Conservation (phyloP, 768 basidiomycete species). For the Trametes maxima region DNA sequence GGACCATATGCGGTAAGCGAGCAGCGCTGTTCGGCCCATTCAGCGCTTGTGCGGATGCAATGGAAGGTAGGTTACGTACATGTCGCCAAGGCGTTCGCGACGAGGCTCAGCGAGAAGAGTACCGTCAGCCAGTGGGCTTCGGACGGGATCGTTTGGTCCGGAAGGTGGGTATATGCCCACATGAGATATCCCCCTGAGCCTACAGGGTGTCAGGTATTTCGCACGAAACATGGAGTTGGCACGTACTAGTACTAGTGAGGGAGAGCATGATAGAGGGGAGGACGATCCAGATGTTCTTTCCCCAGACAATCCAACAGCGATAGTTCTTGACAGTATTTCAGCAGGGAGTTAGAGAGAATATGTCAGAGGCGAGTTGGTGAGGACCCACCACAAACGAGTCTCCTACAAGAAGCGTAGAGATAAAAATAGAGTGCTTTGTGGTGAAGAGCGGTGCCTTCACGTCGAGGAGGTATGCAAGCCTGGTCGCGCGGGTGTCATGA, state of each 20-base stretch:
- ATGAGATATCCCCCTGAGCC: constrained; percentile 6
- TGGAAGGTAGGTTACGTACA: neutral
- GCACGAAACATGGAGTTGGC: too few species aligned
- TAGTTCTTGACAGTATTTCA: neutral
- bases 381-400: constrained; percentile 15
- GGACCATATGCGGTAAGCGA: constrained; percentile 19
- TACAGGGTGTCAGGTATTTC: neutral
- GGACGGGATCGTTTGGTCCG: neutral
- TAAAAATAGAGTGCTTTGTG: constrained; percentile 18
- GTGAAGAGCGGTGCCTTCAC: constrained; percentile 17
- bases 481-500: constrained; percentile 3
- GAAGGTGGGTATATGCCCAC: constrained; percentile 7
- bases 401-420: constrained; percentile 6
- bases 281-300: constrained; percentile 14
- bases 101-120: constrained; percentile 9
- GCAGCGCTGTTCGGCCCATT: constrained; percentile 6
- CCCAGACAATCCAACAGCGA: constrained; percentile 20
- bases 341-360: neutral
- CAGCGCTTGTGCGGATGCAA: neutral
- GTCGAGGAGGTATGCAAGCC: constrained; percentile 17
- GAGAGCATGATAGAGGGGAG: neutral
- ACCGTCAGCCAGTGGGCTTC: constrained; percentile 7
- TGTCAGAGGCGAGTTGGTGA: too few species aligned
- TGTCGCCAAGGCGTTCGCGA: constrained; percentile 8
- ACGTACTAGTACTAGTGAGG: constrained; percentile 5